These are phyloP conservation scores for Euphrasia arctica DNA, from an alignment of 305 asterid species.

Conservation along the genomic window DNA sequence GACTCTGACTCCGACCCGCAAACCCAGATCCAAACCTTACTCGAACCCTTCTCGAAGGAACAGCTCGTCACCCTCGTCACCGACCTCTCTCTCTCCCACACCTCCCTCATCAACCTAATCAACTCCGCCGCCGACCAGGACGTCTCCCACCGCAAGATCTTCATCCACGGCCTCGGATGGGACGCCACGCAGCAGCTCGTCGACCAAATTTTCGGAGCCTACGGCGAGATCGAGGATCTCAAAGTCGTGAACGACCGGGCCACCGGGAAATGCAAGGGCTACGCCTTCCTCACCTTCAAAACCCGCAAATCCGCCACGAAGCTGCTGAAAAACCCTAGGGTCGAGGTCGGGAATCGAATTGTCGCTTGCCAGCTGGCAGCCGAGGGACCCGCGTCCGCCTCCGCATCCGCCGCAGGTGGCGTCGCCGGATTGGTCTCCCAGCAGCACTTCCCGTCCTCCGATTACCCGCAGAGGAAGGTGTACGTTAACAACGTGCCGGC, in stretches of 20 bases:
- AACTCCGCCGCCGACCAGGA: constrained; percentile 32
- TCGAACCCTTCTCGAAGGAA: constrained; percentile 69
- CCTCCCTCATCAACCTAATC: constrained; percentile 41
- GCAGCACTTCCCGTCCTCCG: constrained; percentile 36
- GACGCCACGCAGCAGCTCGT: constrained; percentile 52
- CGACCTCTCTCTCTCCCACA: constrained; percentile 41
- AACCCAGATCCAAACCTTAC: constrained; percentile 50
- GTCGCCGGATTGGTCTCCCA: constrained; percentile 36
- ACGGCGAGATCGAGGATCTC: constrained; percentile 68
- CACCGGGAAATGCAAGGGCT: constrained; percentile 74
- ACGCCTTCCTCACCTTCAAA: constrained; percentile 58
- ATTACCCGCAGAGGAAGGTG: constrained; percentile 57
- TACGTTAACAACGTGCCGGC: constrained; percentile 61
- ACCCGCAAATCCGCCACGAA: constrained; percentile 48
- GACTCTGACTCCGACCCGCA: too few species aligned
- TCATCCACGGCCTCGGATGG: constrained; percentile 73
- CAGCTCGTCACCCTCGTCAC: constrained; percentile 54
- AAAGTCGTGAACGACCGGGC: constrained; percentile 55
- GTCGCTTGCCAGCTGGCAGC: constrained; percentile 69
- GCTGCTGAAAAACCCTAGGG: constrained; percentile 51
- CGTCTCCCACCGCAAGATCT: constrained; percentile 63
- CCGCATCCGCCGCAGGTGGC: constrained; percentile 31
- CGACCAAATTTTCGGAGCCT: constrained; percentile 38
- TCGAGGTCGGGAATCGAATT: constrained; percentile 47
- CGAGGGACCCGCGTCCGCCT: constrained; percentile 41